Conservation (phyloP, 148 eudicot genomes). For the Camellia granthamiana region DNA sequence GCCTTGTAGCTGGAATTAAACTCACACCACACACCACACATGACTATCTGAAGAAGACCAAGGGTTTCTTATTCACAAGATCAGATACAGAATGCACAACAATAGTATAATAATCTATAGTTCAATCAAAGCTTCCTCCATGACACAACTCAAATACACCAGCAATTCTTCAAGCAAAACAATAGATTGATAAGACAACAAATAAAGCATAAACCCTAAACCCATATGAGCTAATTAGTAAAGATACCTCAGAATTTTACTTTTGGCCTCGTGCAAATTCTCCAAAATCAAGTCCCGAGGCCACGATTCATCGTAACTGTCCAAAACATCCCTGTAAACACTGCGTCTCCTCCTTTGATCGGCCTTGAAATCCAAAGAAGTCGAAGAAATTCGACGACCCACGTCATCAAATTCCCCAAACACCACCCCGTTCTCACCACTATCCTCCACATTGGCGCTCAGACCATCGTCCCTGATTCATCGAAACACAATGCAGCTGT, state of each 20-base stretch:
- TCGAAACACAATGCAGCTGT: not conserved
- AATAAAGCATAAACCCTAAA: not conserved
- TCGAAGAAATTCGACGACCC: constrained; percentile 20
- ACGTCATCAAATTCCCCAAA: constrained; percentile 24
- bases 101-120: not conserved
- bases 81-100: not conserved
- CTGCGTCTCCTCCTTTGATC: constrained; percentile 32
- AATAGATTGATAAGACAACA: not conserved
- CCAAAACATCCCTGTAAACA: constrained; percentile 40
- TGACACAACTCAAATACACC: not conserved
- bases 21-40: not conserved
- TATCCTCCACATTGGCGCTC: constrained; percentile 9
- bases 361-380: constrained; percentile 28
- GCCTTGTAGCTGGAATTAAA: not conserved
- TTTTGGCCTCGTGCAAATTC: constrained; percentile 50
- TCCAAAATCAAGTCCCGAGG: constrained; percentile 13
- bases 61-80: not conserved
- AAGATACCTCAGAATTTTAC: constrained; percentile 54
- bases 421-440: constrained; percentile 28
- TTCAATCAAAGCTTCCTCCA: not conserved
- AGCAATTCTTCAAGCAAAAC: not conserved
- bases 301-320: constrained; percentile 42
- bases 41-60: not conserved
- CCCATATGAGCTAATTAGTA: not conserved
- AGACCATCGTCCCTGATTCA: constrained; percentile 16